These are phyloP conservation scores for Neocucurbitaria cava DNA, from an alignment of 2,329 filamentous ascomycete species.

Conservation along the genomic window DNA sequence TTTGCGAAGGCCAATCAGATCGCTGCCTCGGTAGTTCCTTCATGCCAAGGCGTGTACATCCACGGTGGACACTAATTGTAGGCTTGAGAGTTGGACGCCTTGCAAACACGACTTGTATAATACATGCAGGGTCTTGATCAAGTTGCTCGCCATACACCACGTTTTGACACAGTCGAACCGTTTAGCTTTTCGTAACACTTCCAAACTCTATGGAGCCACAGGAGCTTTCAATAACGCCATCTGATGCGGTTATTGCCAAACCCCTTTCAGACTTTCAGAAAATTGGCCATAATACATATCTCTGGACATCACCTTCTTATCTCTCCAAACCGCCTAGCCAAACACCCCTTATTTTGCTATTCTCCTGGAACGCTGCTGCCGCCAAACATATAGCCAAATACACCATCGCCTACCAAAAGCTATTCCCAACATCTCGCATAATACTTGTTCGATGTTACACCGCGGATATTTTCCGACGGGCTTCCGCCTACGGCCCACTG, in stretches of 20 bases:
- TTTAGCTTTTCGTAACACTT: background rate
- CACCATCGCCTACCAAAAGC: constrained; percentile 36
- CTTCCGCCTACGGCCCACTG: constrained; percentile 19
- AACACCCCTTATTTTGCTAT: constrained; percentile 40
- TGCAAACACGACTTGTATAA: background rate
- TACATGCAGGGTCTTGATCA: background rate
- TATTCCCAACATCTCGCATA: constrained; percentile 42
- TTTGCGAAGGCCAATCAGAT: constrained; percentile 18
- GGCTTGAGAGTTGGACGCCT: background rate
- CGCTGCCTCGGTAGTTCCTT: constrained; percentile 9
- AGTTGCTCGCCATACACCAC: background rate
- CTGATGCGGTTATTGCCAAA: constrained; percentile 9
- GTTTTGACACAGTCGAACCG: background rate
- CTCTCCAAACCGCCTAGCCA: constrained; percentile 6
- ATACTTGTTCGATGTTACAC: constrained; percentile 40
- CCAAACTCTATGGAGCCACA: constrained; percentile 15
- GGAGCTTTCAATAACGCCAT: constrained; percentile 9
- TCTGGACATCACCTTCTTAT: constrained; percentile 35
- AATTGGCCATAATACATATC: constrained; percentile 44
- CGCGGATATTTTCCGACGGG: constrained; percentile 38
- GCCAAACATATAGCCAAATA: constrained; percentile 49
- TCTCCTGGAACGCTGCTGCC: constrained; percentile 46
- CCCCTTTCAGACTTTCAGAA: constrained; percentile 40
- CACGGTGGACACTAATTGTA: background rate
- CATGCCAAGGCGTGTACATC: background rate